A percentile compares a stretch with the other conserved stretches of the same genome.
phyloP scores from a whole-genome alignment of 2,329 filamentous ascomycete genomes.

The Ceratocystis papillata region DNA sequence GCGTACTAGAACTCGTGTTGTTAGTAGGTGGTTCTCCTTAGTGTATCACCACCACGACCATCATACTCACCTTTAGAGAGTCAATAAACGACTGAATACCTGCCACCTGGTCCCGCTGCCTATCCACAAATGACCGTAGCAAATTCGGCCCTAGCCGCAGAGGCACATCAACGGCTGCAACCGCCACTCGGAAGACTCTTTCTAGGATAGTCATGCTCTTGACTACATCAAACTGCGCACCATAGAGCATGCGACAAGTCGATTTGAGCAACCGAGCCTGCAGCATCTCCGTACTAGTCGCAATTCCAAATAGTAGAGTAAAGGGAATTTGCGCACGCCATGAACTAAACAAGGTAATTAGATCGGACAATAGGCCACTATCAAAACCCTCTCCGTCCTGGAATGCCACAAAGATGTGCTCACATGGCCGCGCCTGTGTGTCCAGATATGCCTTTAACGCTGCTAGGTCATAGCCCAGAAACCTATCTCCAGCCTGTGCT shows the following conservation, averaged over 20 bases:
- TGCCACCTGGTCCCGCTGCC: constrained; percentile 66
- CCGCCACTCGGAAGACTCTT: constrained; percentile 55
- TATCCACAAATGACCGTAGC: constrained; percentile 52
- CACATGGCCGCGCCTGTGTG: constrained; percentile 35
- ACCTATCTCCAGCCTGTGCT: constrained; percentile 33
- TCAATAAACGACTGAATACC: constrained; percentile 62
- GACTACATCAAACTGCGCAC: constrained; percentile 65
- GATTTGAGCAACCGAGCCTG: constrained; percentile 61
- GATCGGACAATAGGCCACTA: constrained; percentile 56
- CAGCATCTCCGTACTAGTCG: constrained; percentile 70
- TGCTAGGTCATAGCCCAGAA: constrained; percentile 70
- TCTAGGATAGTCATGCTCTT: constrained; percentile 62
- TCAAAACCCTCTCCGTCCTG: constrained; percentile 80
- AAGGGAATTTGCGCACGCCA: constrained; percentile 71
- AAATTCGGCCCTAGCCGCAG: constrained; percentile 55
- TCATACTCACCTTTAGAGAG: constrained; percentile 49
- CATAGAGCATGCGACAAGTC: constrained; percentile 55
- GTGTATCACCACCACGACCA: neutral
- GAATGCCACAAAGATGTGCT: constrained; percentile 59
- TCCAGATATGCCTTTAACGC: constrained; percentile 52
- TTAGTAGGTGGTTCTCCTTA: neutral
- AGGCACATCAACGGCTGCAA: constrained; percentile 46
- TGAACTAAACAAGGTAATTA: constrained; percentile 53
- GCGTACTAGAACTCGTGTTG: constrained; percentile 47
- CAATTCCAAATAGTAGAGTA: constrained; percentile 65